Evolutionary conservation across 2,329 filamentous ascomycete genomes (phyloP), one percentile per base, ranked within the genome.

Genomic region (Alternaria longipes): DNA sequence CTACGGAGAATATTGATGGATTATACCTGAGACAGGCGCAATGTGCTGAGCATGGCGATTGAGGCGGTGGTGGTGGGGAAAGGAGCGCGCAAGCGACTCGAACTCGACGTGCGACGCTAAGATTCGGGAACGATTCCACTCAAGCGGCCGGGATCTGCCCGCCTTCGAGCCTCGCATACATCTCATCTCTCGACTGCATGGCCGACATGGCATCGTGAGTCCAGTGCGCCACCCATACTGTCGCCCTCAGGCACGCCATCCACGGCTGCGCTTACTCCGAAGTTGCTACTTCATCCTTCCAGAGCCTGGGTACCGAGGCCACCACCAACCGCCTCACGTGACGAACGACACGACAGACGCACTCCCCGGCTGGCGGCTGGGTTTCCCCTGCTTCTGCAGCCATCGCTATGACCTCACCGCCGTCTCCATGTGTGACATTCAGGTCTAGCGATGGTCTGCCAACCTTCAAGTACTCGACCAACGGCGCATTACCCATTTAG

Each of bases 401-500:
- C 32, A 34, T 63, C 42, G 64, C 64, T 50, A 63, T 66, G 64
- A 66, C 65, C 63, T 66, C 65, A 66, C 53, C 45, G 41, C 51
- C 38, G 49, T 52, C 44, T 45, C 55, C 18, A 61, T 57, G 54
- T 56, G 34, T 57, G 58, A 53, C 56, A 40, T 50, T 45, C 57
- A 59, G 58, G 59, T 57, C 61, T 56, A 60, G 59, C 61, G 47
- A 67, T 57, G 54, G 54, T 54, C 62, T 62, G 63, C 68, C 56
- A 56, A 63, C 56, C 54, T 45, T 60, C 64, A 64, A 64, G 56
- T 72, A 68, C 69, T 74, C 69, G 68, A 72, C 73, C 70, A 72
- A 42, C 63, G 44, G 52, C 54, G 64, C 58, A 60, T 57, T 70
- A 73, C 51, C 73, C 70, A 71, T 75, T 77, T 77, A 77, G 74